Evolutionary conservation across 2,329 filamentous ascomycete species (phyloP), one percentile per base, ranked within the genome.

Genomic region (Xylaria sp.): DNA sequence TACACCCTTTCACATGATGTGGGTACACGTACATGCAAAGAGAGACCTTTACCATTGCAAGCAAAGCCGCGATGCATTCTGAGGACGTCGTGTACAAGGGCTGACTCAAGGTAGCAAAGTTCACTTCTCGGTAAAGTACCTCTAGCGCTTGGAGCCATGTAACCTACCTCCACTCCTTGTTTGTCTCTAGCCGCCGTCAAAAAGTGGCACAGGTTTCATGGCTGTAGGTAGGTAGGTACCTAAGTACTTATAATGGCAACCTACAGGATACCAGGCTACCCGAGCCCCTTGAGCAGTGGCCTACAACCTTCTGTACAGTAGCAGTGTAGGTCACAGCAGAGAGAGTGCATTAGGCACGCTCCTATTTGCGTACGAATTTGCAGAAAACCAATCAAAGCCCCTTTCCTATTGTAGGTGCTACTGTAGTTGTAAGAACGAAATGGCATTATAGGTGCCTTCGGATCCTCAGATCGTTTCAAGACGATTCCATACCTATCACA

Each of bases 331-430:
- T n/a, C n/a, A n/a, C n/a, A n/a, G n/a, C n/a, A n/a, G n/a, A n/a
- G 42, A 23, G 42, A 23, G 17, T n/a, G 15, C 15, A 14, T 40
- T 15, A 6, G 40, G 38, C 11, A 4, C 60, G 12, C 53, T 31
- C 52, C 47, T 53, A 25, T 49, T 35, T 35, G 45, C 37, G 43
- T 40, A 52, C 57, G 38, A 40, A 31, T 12, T 31, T 19, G 25
- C 37, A 59, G 37, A 63, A 61, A 68, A 52, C 68, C 68, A 71
- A 70, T 70, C 68, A 71, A 45, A 46, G n/a, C n/a, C 7, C 46
- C 33, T 35, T 17, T 7, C 25, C 19, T 9, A 14, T 12, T n/a
- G 23, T 19, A 21, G 21, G 14, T 31, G 11, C 25, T n/a, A n/a
- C n/a, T n/a, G n/a, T n/a, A n/a, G n/a, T n/a, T n/a, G n/a, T n/a